Evolutionary conservation across 192 early-diverging fungal species (phyloP), one percentile per base, ranked within the genome.

Genomic region (Rhizoclosmatium sp.): DNA sequence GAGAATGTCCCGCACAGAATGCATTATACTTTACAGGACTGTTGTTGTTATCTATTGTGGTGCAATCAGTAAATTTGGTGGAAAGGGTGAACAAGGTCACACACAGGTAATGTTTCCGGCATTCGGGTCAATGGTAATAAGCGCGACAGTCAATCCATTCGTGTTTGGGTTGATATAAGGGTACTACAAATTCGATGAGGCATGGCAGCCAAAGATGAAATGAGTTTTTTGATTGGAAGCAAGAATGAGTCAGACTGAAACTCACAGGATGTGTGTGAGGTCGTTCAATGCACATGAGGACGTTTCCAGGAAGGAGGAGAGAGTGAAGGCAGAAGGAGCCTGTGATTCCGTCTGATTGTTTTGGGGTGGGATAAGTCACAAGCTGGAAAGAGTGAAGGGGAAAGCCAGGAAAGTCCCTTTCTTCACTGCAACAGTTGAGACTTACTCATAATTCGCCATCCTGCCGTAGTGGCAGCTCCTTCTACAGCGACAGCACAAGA

Each of bases 1-100:
- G 76, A 2, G 84, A 65, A 64, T 82, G 83, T 65, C 84, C 84
- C 10, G 59, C 71, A 69, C 70, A 71, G 41, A 71, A 71, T 5
- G 70, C 70, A 40, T 71, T 71, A 49, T 56, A 71, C 39, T 71
- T 71, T 7, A 71, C 31, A 14, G 70, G 70, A 12, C n/a, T 47
- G 31, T 41, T 47, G 23, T 31, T 3, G 51, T 19, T 21, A 21
- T 31, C 31, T 31, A 31, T 31, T 31, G 31, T 31, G 31, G 31
- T 31, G 31, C 19, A 1, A 59, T 16, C 21, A 2, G 3, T 59
- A 21, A 16, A 16, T 59, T 59, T 59, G 19, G 58, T 59, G 58
- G 16, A n/a, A n/a, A 4, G 58, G 58, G 16, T 59, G 4, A 59
- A 21, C 58, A 16, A 59, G 31, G 31, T 31, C 31, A 31, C 31